phyloP scores from a whole-genome alignment of 2,329 filamentous ascomycete genomes.

The Colletotrichum echinochloae region DNA sequence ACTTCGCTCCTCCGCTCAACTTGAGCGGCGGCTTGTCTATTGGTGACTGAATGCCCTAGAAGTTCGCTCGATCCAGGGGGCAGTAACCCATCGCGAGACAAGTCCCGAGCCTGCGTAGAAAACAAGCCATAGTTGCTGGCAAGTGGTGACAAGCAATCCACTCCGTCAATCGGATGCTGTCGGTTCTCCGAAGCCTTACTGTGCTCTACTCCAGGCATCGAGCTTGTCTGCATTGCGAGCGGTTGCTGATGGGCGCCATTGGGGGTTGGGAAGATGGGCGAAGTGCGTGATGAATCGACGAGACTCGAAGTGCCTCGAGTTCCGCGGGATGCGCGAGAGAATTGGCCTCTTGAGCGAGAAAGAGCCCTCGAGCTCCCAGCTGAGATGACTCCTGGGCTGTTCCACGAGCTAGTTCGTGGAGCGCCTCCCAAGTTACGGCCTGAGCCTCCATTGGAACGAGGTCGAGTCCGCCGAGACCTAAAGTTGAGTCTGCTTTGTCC shows the following conservation, averaged over 20 bases:
- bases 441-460: not conserved
- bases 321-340: not conserved
- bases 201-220: not conserved
- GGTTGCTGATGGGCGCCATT: not conserved
- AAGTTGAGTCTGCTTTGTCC: not conserved
- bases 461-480: not conserved
- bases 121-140: not conserved
- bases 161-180: too few species aligned
- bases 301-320: constrained; percentile 9
- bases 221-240: not conserved
- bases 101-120: not conserved
- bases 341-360: not conserved
- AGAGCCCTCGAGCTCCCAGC: not conserved
- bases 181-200: not conserved
- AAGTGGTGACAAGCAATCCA: not conserved
- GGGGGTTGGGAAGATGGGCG: constrained; percentile 24
- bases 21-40: not conserved
- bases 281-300: constrained; percentile 1
- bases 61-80: not conserved
- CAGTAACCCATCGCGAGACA: not conserved
- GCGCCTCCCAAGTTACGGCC: not conserved
- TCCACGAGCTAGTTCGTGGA: not conserved
- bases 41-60: not conserved
- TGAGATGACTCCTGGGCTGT: not conserved
- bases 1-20: constrained; percentile 63